Conservation (phyloP, 192 early-diverging fungal species). For the Endogone sp. region DNA sequence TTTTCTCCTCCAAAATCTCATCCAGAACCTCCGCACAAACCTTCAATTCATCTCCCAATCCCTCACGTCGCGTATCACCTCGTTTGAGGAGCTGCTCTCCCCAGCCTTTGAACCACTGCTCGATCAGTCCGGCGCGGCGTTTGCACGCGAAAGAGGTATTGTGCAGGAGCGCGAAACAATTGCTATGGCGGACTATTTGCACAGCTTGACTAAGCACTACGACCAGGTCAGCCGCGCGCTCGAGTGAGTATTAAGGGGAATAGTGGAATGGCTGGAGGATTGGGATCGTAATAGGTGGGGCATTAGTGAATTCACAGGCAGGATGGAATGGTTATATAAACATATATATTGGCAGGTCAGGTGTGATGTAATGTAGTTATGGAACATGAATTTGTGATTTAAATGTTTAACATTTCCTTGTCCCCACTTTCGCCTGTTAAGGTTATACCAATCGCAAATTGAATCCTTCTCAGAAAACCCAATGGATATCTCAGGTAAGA, state of each 20-base stretch:
- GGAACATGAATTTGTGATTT: too few relatives aligned
- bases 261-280: too few relatives aligned
- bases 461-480: constrained; percentile 23
- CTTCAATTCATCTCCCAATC: not conserved
- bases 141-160: constrained; percentile 35
- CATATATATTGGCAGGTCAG: too few relatives aligned
- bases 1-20: too few relatives aligned
- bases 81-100: not conserved
- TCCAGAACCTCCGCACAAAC: not conserved
- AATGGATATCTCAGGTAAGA: constrained; percentile 8
- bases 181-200: constrained; percentile 44
- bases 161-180: constrained; percentile 41
- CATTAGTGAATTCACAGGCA: too few relatives aligned
- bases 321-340: too few relatives aligned
- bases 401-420: not conserved
- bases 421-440: not conserved
- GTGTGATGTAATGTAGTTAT: too few relatives aligned
- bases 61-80: not conserved
- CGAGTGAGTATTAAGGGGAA: constrained; percentile 20
- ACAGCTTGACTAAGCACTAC: constrained; percentile 45
- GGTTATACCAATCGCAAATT: constrained; percentile 18
- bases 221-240: constrained; percentile 43
- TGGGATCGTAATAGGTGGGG: too few relatives aligned
- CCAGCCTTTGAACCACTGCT: not conserved
- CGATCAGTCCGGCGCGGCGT: constrained; percentile 31